Conservation (phyloP, 2,329 filamentous ascomycete species). For the Sporothrix humicola region DNA sequence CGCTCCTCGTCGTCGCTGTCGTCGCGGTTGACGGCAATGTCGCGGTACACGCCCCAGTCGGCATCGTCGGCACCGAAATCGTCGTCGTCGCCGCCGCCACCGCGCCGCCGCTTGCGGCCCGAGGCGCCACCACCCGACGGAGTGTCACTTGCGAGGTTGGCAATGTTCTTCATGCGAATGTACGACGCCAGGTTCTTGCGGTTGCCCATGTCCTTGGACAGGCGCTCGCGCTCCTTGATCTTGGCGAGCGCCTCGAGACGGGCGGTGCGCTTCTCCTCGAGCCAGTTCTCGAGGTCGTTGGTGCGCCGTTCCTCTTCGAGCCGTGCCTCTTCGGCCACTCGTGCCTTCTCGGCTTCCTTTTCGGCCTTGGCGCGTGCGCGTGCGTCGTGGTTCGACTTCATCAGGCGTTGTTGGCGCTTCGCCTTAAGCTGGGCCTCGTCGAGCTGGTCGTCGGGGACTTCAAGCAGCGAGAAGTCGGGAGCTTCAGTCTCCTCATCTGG, state of each 20-base stretch:
- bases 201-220: constrained; percentile 94
- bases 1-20: constrained; percentile 87
- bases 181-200: constrained; percentile 95
- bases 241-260: constrained; percentile 74
- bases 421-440: constrained; percentile 90
- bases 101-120: constrained; percentile 56
- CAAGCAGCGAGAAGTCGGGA: constrained; percentile 85
- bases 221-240: constrained; percentile 90
- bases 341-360: constrained; percentile 89
- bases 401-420: constrained; percentile 87
- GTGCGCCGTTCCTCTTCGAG: constrained; percentile 82
- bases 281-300: constrained; percentile 84
- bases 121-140: constrained; percentile 53
- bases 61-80: constrained; percentile 97
- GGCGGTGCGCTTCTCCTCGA: constrained; percentile 78
- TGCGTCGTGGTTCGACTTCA: constrained; percentile 95
- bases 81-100: constrained; percentile 80
- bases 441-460: constrained; percentile 87
- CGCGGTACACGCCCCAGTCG: constrained; percentile 96
- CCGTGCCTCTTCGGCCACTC: constrained; percentile 80
- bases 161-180: constrained; percentile 97
- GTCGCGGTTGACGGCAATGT: constrained; percentile 73
- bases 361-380: constrained; percentile 92
- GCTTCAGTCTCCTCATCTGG: constrained; percentile 71
- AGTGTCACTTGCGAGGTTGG: constrained; percentile 89